These are phyloP conservation scores for Juglanconis oblonga DNA, from an alignment of 2,329 filamentous ascomycete genomes.

Conservation along the genomic window DNA sequence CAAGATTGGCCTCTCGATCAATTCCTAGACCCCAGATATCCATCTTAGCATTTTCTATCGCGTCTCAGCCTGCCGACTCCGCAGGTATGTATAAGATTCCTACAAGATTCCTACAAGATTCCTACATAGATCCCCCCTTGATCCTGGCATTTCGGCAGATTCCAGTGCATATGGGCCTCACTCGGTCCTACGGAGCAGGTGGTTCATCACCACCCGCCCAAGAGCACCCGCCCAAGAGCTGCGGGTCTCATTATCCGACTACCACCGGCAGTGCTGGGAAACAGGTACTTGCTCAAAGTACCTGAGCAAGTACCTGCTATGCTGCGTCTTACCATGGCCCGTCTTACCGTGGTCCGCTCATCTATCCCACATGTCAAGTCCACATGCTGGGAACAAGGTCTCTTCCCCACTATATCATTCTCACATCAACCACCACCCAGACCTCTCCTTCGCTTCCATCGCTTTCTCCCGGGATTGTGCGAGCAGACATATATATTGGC, in stretches of 20 bases:
- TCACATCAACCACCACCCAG: neutral
- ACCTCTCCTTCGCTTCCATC: neutral
- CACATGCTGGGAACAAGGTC: slow-evolving; percentile 3
- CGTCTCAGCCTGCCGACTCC: neutral
- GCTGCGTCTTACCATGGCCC: neutral
- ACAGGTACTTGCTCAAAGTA: neutral
- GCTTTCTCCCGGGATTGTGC: neutral
- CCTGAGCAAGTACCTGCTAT: neutral
- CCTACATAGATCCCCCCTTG: neutral
- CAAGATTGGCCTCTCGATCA: too few species aligned
- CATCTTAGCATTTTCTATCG: neutral
- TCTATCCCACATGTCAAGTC: slow-evolving; percentile 15
- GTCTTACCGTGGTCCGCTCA: slow-evolving; percentile 1
- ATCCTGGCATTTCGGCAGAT: slow-evolving; percentile 14
- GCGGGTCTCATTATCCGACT: neutral
- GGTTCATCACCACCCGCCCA: neutral
- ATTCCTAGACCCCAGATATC: too few species aligned
- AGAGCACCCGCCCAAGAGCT: neutral
- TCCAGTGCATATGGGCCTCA: slow-evolving; percentile 7
- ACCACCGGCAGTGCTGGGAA: neutral
- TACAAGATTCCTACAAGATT: neutral
- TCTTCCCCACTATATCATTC: neutral
- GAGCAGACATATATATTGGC: slow-evolving; percentile 7
- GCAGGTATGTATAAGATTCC: slow-evolving; percentile 7
- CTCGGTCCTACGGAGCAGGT: slow-evolving; percentile 18